Conservation (phyloP, 148 eudicot species). For the Camellia granthamiana region DNA sequence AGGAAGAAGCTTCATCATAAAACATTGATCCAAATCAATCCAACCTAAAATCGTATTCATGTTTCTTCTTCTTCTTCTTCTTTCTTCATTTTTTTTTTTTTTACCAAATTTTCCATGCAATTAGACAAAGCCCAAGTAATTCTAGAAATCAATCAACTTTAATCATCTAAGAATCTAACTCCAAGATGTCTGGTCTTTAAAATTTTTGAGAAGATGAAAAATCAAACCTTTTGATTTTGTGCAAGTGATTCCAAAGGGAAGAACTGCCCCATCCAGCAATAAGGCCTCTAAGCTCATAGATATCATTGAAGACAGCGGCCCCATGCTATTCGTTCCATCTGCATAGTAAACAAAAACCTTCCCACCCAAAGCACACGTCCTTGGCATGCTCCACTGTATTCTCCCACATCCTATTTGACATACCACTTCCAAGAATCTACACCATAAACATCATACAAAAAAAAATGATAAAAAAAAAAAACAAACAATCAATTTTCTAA, state of each 20-base stretch:
- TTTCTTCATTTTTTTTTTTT: background rate
- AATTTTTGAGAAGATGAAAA: background rate
- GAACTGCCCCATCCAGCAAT: conserved; percentile 33
- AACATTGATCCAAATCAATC: too few relatives aligned
- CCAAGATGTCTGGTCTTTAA: background rate
- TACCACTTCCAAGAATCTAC: conserved; percentile 39
- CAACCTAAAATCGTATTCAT: background rate
- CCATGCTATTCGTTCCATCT: conserved; percentile 27
- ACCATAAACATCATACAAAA: background rate
- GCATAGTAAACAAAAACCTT: conserved; percentile 33
- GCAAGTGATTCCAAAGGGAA: conserved; percentile 30
- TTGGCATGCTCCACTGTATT: conserved; percentile 41
- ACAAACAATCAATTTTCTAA: background rate
- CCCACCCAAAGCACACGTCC: conserved; percentile 35
- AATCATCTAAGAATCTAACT: background rate
- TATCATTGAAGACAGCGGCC: conserved; percentile 33
- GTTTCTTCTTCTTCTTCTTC: background rate
- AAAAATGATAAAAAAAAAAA: background rate
- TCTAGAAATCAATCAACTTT: background rate
- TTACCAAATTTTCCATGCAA: too few relatives aligned
- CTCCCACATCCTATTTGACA: conserved; percentile 43
- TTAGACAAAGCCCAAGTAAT: background rate
- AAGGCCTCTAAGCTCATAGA: conserved; percentile 39
- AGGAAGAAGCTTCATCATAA: too few relatives aligned
- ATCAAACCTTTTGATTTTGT: conserved; percentile 33